These are phyloP conservation scores for Pleurotus djamor DNA, from an alignment of 768 basidiomycete genomes.

Conservation along the genomic window DNA sequence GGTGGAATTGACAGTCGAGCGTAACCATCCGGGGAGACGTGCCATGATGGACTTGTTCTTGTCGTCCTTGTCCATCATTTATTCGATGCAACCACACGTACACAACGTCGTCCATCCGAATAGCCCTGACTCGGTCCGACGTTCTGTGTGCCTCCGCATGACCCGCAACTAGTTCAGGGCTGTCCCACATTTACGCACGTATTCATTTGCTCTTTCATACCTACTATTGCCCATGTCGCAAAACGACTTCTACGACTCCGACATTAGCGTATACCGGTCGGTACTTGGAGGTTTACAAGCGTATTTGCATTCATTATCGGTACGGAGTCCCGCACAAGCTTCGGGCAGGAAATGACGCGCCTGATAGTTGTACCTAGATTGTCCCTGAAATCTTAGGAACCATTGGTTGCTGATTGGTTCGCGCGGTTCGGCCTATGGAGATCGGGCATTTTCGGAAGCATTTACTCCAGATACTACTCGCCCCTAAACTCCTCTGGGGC, in stretches of 20 bases:
- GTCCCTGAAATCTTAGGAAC: neutral
- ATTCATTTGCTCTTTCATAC: too few relatives aligned
- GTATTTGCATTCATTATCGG: neutral
- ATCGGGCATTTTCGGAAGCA: slow-evolving; percentile 1
- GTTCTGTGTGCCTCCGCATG: too few relatives aligned
- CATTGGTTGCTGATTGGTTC: neutral
- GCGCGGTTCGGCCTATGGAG: neutral
- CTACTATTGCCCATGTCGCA: neutral
- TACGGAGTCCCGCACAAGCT: neutral
- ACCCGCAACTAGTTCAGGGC: too few relatives aligned
- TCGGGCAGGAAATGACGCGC: neutral
- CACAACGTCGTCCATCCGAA: too few relatives aligned
- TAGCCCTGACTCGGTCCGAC: too few relatives aligned
- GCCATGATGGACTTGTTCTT: too few relatives aligned
- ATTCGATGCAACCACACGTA: too few relatives aligned
- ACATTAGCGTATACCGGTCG: neutral
- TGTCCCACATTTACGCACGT: too few relatives aligned
- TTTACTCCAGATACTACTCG: neutral
- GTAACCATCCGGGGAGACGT: too few relatives aligned
- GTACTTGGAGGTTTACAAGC: neutral
- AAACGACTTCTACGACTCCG: neutral
- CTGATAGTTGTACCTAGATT: neutral
- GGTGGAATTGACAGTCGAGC: too few relatives aligned
- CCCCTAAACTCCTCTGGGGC: slow-evolving; percentile 5
- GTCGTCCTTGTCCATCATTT: too few relatives aligned